These are phyloP conservation scores for Intubia oerlemansii DNA, from an alignment of 2,329 filamentous ascomycete species.

Conservation along the genomic window DNA sequence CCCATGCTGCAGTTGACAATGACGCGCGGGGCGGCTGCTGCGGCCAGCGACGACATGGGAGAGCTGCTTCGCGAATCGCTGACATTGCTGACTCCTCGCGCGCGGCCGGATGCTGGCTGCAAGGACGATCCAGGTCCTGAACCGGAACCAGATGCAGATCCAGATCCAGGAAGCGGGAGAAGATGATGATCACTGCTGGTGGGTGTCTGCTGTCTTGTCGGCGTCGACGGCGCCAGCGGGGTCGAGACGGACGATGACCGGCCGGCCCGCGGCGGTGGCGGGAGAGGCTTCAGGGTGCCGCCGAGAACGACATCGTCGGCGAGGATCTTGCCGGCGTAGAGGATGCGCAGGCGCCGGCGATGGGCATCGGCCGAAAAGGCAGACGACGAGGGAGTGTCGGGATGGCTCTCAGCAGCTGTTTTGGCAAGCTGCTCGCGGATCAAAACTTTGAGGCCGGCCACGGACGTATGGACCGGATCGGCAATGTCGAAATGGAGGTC, in stretches of 20 bases:
- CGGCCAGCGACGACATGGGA: background rate
- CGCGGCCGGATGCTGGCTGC: too few relatives aligned
- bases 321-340: slow-evolving; percentile 74
- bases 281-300: slow-evolving; percentile 41
- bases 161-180: too few relatives aligned
- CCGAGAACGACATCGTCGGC: slow-evolving; percentile 50
- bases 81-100: too few relatives aligned
- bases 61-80: too few relatives aligned
- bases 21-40: slow-evolving; percentile 30
- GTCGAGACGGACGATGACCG: slow-evolving; percentile 2
- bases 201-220: too few relatives aligned
- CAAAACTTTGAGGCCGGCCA: slow-evolving; percentile 59
- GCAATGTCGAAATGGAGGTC: slow-evolving; percentile 65
- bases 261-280: slow-evolving; percentile 28
- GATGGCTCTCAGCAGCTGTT: background rate
- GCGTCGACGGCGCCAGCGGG: slow-evolving; percentile 10
- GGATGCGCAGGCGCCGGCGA: slow-evolving; percentile 60
- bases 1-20: slow-evolving; percentile 93
- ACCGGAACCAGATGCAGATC: too few relatives aligned
- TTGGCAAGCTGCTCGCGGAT: slow-evolving; percentile 46
- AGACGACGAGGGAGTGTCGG: slow-evolving; percentile 2
- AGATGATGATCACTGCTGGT: too few relatives aligned
- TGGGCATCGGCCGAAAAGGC: slow-evolving; percentile 16
- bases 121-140: too few relatives aligned
- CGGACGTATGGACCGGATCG: slow-evolving; percentile 44